Base-by-base conservation (phyloP, 2,329 filamentous ascomycete genomes). In the Calonectria ilicicola region DNA sequence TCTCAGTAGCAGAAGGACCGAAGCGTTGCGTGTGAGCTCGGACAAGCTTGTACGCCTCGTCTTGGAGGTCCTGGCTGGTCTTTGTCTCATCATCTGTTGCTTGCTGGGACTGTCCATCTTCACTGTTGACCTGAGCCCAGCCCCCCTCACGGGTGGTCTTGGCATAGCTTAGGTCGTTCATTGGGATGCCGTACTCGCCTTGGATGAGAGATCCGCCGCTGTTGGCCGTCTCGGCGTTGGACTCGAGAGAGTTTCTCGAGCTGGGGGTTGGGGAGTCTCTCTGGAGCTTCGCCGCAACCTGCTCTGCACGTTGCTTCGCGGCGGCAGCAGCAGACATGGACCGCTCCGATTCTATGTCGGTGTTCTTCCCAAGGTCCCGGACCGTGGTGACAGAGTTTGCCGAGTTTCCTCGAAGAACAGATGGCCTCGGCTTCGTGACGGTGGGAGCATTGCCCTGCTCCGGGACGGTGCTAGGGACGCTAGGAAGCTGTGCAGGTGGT, bases 1-100 rank as follows among this genome's bases (percentile, higher is more conserved):
- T 29, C 35, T 67, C 26, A 7, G 27, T 15, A 23, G 51, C 42
- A 14, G 65, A 67, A 12, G 69, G 69, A 26, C 69, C 76, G 53
- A 78, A 77, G 12, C 79, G 76, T 40, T 78, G 78, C 4, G 85
- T 85, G 74, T 88, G 86, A n/a, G 85, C 80, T 70, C 83, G 82
- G 23, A 87, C 86, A 17, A 88, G 82, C 38, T 86, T 81, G 70
- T 83, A 85, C 0, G 85, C 86, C 66, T 86, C 85, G 0, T 82
- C 80, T 27, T 79, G 76, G 21, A 77, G 67, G 23, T 65, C 70
- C 29, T 72, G 46, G 15, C 49, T 67, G 29, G 65, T 58, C 15
- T 27, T 70, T 26, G 70, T 65, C 8, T 71, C 58, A 1, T 78
- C 76, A 0, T 67, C 26, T 29, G 47, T 21, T 21, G 8, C 51